Conservation (phyloP, 257 asterid species). For the Ocimum tenuiflorum region DNA sequence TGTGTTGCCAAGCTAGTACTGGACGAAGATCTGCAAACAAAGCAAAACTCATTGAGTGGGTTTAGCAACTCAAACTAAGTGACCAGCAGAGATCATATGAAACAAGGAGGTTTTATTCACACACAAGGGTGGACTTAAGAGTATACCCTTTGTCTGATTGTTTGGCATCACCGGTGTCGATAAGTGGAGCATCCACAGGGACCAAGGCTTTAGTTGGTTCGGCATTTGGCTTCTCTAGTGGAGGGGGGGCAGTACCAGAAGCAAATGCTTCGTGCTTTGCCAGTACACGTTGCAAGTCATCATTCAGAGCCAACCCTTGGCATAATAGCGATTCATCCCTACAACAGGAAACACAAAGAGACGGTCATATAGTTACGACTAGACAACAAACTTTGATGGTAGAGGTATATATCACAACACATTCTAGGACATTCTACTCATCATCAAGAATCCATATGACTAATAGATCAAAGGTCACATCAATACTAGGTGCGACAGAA, state of each 20-base stretch:
- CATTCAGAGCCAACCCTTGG: slow-evolving; percentile 89
- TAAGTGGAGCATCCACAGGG: slow-evolving; percentile 62
- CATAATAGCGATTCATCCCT: slow-evolving; percentile 90
- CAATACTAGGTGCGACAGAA: background rate
- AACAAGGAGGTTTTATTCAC: slow-evolving; percentile 16
- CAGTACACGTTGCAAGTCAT: slow-evolving; percentile 84
- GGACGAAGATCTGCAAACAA: slow-evolving; percentile 52
- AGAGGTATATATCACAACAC: slow-evolving; percentile 6
- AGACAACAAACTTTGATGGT: background rate
- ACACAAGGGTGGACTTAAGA: slow-evolving; percentile 13
- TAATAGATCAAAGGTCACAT: background rate
- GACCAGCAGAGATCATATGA: slow-evolving; percentile 1
- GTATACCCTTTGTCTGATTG: slow-evolving; percentile 54
- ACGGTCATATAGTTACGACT: slow-evolving; percentile 9
- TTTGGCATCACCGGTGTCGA: slow-evolving; percentile 71
- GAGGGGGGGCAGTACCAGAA: slow-evolving; percentile 51
- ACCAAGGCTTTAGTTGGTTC: slow-evolving; percentile 52
- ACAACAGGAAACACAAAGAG: slow-evolving; percentile 20
- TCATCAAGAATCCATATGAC: slow-evolving; percentile 1
- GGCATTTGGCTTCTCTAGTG: slow-evolving; percentile 45
- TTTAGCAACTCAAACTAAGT: background rate
- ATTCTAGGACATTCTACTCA: background rate
- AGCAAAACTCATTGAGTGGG: slow-evolving; percentile 2
- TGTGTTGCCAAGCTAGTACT: slow-evolving; percentile 52
- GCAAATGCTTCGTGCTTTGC: slow-evolving; percentile 86